Evolutionary conservation across 73 alveolate species (phyloP).

Genomic region (Paramecium primaurelia): DNA sequence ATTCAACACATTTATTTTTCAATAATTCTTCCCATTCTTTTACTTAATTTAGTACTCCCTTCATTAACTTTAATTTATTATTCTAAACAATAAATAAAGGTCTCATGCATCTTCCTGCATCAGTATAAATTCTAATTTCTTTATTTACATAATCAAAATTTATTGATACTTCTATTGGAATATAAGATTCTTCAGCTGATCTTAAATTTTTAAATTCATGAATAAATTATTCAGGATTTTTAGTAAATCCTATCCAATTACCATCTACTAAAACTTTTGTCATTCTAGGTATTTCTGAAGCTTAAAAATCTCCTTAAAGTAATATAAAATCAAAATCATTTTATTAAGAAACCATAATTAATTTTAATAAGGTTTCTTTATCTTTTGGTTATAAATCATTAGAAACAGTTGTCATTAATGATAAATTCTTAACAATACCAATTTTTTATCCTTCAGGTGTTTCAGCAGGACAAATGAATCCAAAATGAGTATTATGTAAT

Average conservation of each 20-base stretch:
- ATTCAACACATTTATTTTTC: conserved; percentile 94
- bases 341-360: not conserved
- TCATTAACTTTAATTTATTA: conserved; percentile 56
- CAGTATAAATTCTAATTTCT: conserved; percentile 96
- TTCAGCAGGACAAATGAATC: conserved; percentile 99
- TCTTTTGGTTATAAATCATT: conserved; percentile 78
- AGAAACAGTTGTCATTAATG: conserved; percentile 96
- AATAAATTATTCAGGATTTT: conserved; percentile 86
- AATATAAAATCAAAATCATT: not conserved
- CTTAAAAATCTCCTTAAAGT: conserved; percentile 20
- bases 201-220: conserved; percentile 72
- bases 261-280: conserved; percentile 98
- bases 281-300: conserved; percentile 61
- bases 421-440: conserved; percentile 99
- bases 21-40: conserved; percentile 80
- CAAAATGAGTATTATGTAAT: conserved; percentile 99
- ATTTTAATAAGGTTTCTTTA: not conserved
- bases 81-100: conserved; percentile 91
- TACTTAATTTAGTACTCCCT: not conserved
- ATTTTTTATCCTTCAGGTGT: conserved; percentile 99
- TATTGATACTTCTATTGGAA: conserved; percentile 34
- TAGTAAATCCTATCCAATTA: conserved; percentile 96
- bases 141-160: conserved; percentile 56
- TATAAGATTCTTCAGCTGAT: conserved; percentile 60
- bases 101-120: conserved; percentile 97